phyloP scores from a whole-genome alignment of 2,329 filamentous ascomycete species.

The Xylariales sp. region DNA sequence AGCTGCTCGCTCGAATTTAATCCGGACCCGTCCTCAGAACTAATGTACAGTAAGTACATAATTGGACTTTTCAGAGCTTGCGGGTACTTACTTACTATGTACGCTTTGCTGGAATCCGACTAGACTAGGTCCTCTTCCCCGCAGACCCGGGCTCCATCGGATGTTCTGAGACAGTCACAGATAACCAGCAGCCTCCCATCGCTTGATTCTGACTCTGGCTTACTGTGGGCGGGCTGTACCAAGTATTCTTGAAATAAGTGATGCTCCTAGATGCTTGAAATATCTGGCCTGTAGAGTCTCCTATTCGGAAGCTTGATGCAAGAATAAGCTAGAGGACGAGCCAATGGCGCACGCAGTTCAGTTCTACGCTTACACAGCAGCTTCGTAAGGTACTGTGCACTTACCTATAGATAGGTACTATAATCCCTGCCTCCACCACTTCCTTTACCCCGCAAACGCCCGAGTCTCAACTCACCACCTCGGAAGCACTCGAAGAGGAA shows the following conservation, averaged over 20 bases:
- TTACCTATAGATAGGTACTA: too few relatives aligned
- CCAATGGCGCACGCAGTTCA: background rate
- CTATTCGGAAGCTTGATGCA: too few relatives aligned
- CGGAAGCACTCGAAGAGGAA: too few relatives aligned
- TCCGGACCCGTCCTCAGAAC: background rate
- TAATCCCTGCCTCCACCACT: background rate
- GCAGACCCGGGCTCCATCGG: background rate
- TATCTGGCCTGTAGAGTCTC: background rate
- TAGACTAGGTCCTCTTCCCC: background rate
- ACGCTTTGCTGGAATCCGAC: background rate
- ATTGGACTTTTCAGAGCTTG: background rate
- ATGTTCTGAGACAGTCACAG: background rate
- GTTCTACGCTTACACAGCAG: too few relatives aligned
- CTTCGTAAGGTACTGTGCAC: too few relatives aligned
- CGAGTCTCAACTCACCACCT: background rate
- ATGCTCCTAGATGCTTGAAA: too few relatives aligned
- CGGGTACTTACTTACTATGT: background rate
- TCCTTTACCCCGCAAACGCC: constrained; percentile 3
- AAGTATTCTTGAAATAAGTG: background rate
- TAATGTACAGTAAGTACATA: background rate
- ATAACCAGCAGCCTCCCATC: background rate
- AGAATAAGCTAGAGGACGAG: background rate
- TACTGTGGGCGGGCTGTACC: background rate
- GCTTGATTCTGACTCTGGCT: background rate
- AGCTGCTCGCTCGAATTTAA: background rate